Base-by-base conservation (phyloP, 2,329 filamentous ascomycete genomes). In the Diaporthe eres region DNA sequence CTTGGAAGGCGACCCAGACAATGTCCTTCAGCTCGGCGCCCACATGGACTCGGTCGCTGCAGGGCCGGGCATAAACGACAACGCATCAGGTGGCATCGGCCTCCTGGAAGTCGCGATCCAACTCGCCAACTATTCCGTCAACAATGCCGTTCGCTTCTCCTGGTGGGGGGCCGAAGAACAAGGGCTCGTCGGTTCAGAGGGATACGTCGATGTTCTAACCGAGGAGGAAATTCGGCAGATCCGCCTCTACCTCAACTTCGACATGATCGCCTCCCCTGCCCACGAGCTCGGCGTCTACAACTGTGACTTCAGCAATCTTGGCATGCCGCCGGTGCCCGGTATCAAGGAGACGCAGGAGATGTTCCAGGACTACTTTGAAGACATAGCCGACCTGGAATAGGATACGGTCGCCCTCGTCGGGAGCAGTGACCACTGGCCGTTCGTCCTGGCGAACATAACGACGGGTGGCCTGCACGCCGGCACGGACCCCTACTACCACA, bases 41-140 rank as follows among this genome's bases (percentile, higher is more conserved):
- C 91, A 93, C 82, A 88, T 87, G 25, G 91, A 93, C 83, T 90
- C 88, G 9, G 91, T 93, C 28, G 85, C 86, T 39, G 88, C 86
- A 4, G 91, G 91, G 0, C 91, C 91, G 0, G 91, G 91, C 8
- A 92, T 93, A 84, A 93, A 93, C 81, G 92, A 93, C 81, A 89
- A 93, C 79, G 92, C 77, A 91, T 90, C 80, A 86, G 87, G 9
- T 86, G 57, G n/a, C 28, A 72, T 72, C 22, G 70, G 55, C 8
- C 22, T 72, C 10, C n/a, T 72, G 12, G 55, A 51, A 19, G 78
- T 86, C 57, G 75, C 79, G 65, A 75, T 74, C 1, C 73, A 76
- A 4, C 51, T 81, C 44, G 74, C 75, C 72, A 74, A 75, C 5
- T 85, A 85, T 71, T 82, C 83, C 12, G 82, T 86, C 39, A 76